Base-by-base conservation (phyloP, 495 filamentous ascomycete genomes). In the Friedmanniomyces simplex region DNA sequence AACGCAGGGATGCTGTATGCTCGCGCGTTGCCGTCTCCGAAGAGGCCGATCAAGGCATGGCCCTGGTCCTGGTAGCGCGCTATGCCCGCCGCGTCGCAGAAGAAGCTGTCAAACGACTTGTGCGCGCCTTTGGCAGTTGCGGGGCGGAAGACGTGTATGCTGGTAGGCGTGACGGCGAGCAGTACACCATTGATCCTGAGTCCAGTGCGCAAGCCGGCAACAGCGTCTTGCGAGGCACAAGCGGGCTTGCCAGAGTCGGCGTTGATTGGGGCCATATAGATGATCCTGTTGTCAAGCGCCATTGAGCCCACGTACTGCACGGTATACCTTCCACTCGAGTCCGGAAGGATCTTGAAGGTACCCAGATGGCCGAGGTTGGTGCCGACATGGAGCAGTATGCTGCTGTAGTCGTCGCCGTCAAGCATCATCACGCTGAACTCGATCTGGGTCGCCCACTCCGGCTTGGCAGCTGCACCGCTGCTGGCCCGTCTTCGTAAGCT, bases 361-460 rank as follows among this genome's bases (percentile, higher is more conserved):
- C 82, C 82, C 28, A 96, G 72, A 56, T 84, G 84, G 21, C 93
- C 93, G 36, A 82, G 64, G 63, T 85, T 90, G 0, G 91, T 97
- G 11, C 94, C 93, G 3, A 93, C 85, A 64, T 96, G 95, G 62
- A 91, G 85, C 47, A 85, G 82, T 54, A 98, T 95, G 62, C 88
- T 95, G 7, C 91, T 96, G 65, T 95, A 98, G 59, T 87, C 85
- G 80, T 96, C 91, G 0, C 85, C 88, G 45, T 97, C 93, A 20
- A 96, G 73, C 13, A 85, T 93, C 82, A 98, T 84, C 28, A 96
- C 88, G 57, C 87, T 89, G 74, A 97, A 98, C 69, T 96, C 87
- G 12, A 96, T 77, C 39, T 71, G 74, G 7, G 83, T 88, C 28
- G 82, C 81, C 82, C 82, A 95, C 66, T 94, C 91, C 25, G 71